A percentile compares a stretch with the other conserved stretches of the same genome.
These are phyloP conservation scores for Boletus mariae DNA, from an alignment of 1,284 basidiomycete species.

Conservation along the genomic window DNA sequence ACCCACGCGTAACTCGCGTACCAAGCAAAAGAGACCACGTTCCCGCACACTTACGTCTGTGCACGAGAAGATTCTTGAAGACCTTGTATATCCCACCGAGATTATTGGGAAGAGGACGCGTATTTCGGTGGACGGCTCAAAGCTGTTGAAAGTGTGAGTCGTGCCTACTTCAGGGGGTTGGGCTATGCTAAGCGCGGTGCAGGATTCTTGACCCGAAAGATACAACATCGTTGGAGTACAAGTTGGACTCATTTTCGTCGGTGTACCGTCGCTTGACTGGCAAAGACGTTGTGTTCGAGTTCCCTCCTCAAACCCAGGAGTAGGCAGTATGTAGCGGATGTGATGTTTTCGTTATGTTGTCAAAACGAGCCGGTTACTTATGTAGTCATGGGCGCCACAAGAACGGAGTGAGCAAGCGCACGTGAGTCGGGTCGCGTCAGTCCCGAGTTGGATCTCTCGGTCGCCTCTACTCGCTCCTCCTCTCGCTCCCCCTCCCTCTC, in stretches of 20 bases:
- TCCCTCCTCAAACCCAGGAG: conserved; percentile 67
- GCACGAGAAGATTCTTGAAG: conserved; percentile 98
- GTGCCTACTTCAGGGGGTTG: conserved; percentile 7
- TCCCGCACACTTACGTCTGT: conserved; percentile 96
- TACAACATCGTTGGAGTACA: conserved; percentile 98
- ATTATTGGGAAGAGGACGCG: conserved; percentile 98
- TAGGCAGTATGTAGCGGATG: conserved; percentile 33
- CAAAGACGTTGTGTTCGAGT: conserved; percentile 91
- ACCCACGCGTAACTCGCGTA: conserved; percentile 89
- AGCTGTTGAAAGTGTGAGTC: conserved; percentile 92
- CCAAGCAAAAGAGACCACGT: conserved; percentile 95
- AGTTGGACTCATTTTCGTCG: conserved; percentile 94
- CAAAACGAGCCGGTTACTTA: conserved; percentile 30
- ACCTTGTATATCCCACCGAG: conserved; percentile 98
- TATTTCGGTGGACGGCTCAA: conserved; percentile 85
- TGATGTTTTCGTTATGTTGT: conserved; percentile 18
- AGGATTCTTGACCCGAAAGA: conserved; percentile 99
- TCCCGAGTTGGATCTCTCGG: conserved; percentile 20
- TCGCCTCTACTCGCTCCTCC: conserved; percentile 17
- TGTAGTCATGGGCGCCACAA: conserved; percentile 25
- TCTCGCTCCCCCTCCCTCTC: conserved; percentile 17
- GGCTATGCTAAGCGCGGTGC: conserved; percentile 22
- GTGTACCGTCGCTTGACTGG: conserved; percentile 94
- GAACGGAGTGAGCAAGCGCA: conserved; percentile 21
- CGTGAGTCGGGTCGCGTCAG: conserved; percentile 36